Percentiles rank a stretch among this genome's conserved stretches.
phyloP scores from a whole-genome alignment of 345 rosid species.

The Salix koriyanagi region DNA sequence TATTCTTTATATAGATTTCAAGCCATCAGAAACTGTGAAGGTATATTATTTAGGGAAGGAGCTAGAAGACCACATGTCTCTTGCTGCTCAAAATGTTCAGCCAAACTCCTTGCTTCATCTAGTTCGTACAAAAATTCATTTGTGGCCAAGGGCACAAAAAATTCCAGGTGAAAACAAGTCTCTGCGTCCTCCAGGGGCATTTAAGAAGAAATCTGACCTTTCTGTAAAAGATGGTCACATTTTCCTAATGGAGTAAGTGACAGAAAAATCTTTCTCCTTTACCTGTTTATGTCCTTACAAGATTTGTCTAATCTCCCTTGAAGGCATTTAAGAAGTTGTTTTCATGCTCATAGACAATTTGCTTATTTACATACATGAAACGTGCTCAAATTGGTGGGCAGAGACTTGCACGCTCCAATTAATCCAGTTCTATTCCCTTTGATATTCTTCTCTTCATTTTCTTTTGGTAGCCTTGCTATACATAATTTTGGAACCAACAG shows the following conservation, averaged over 20 bases:
- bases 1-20: constrained; percentile 61
- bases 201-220: constrained; percentile 98
- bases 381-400: not conserved
- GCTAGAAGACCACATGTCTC: constrained; percentile 79
- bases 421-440: not conserved
- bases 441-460: not conserved
- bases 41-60: constrained; percentile 78
- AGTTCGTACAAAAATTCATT: constrained; percentile 76
- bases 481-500: not conserved
- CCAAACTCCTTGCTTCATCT: constrained; percentile 91
- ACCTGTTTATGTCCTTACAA: not conserved
- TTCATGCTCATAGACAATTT: not conserved
- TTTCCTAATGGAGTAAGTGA: constrained; percentile 89
- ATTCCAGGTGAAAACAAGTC: constrained; percentile 90
- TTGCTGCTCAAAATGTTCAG: constrained; percentile 73
- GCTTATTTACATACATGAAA: not conserved
- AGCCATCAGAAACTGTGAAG: constrained; percentile 77
- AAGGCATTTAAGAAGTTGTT: not conserved
- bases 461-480: not conserved
- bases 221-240: constrained; percentile 95
- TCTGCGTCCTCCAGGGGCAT: constrained; percentile 94
- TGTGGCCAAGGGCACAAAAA: constrained; percentile 81
- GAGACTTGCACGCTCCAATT: not conserved
- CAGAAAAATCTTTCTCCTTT: constrained; percentile 6
- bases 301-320: not conserved